phyloP scores from a whole-genome alignment of 2,329 filamentous ascomycete genomes.

The Fusarium sp. region DNA sequence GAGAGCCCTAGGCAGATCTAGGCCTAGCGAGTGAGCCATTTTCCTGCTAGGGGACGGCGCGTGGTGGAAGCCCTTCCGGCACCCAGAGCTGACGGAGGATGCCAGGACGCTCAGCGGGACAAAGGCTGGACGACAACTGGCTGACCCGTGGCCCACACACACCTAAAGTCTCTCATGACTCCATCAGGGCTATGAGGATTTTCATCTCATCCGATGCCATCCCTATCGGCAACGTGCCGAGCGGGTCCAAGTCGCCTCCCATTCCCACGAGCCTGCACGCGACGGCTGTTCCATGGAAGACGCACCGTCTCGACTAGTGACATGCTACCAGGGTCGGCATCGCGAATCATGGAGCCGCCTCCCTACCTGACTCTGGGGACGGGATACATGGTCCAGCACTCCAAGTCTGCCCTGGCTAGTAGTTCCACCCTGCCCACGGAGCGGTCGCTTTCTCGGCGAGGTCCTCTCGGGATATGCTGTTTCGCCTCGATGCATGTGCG shows the following conservation, averaged over 20 bases:
- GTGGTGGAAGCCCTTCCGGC: slow-evolving; percentile 8
- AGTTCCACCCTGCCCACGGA: slow-evolving; percentile 27
- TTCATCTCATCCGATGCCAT: slow-evolving; percentile 27
- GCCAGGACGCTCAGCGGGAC: slow-evolving; percentile 12
- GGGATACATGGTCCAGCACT: not conserved
- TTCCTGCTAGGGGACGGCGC: slow-evolving; percentile 32
- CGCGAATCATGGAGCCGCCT: slow-evolving; percentile 44
- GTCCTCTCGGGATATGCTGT: slow-evolving; percentile 27
- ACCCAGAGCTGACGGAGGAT: slow-evolving; percentile 6
- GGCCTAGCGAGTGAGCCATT: slow-evolving; percentile 46
- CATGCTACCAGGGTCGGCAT: slow-evolving; percentile 29
- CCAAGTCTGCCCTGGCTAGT: slow-evolving; percentile 1
- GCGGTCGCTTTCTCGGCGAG: slow-evolving; percentile 37
- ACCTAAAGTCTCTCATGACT: slow-evolving; percentile 4
- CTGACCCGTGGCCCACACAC: slow-evolving; percentile 30
- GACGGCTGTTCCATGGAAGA: slow-evolving; percentile 8
- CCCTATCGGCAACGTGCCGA: slow-evolving; percentile 42
- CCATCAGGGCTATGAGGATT: slow-evolving; percentile 18
- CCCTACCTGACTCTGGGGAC: slow-evolving; percentile 27
- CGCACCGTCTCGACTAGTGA: slow-evolving; percentile 31
- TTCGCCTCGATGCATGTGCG: slow-evolving; percentile 37
- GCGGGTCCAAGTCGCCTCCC: slow-evolving; percentile 32
- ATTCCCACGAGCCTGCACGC: slow-evolving; percentile 10
- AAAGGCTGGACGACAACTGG: slow-evolving; percentile 21
- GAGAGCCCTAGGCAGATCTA: slow-evolving; percentile 26